Evolutionary conservation across 2,329 filamentous ascomycete genomes (phyloP).

Genomic region (Botrytis elliptica): DNA sequence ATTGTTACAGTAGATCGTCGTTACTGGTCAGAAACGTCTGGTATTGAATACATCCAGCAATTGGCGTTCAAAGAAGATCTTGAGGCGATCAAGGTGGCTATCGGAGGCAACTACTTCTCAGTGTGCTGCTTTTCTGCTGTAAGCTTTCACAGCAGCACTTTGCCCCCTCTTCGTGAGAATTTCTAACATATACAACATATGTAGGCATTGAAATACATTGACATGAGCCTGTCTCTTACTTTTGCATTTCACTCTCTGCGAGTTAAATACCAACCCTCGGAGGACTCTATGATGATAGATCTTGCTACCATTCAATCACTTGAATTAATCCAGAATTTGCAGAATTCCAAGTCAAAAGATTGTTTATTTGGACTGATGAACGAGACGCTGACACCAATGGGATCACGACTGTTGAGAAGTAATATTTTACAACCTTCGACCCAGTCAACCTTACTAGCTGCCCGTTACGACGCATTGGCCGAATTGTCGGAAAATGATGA

Average conservation of each 20-base stretch:
- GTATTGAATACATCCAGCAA: slow-evolving; percentile 73
- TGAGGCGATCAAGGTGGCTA: slow-evolving; percentile 74
- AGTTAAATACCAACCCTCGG: slow-evolving; percentile 82
- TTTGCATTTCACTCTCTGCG: slow-evolving; percentile 80
- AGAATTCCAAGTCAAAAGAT: slow-evolving; percentile 73
- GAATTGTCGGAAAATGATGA: slow-evolving; percentile 81
- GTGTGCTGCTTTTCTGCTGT: slow-evolving; percentile 85
- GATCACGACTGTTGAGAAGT: slow-evolving; percentile 74
- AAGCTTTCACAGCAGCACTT: slow-evolving; percentile 39
- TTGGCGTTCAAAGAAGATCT: slow-evolving; percentile 80
- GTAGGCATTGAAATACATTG: slow-evolving; percentile 78
- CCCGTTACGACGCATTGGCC: slow-evolving; percentile 77
- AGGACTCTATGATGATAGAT: slow-evolving; percentile 95
- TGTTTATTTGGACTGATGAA: slow-evolving; percentile 85
- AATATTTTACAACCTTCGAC: slow-evolving; percentile 90
- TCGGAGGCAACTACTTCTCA: slow-evolving; percentile 82
- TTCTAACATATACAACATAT: slow-evolving; percentile 19
- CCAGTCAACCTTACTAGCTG: slow-evolving; percentile 60
- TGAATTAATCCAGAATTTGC: slow-evolving; percentile 86
- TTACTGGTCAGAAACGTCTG: slow-evolving; percentile 78
- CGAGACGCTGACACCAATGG: slow-evolving; percentile 85
- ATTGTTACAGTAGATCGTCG: slow-evolving; percentile 69
- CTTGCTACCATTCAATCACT: slow-evolving; percentile 81
- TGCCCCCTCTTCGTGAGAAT: neutral
- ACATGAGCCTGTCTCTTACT: slow-evolving; percentile 63